Evolutionary conservation across 202 grass and related monocot species (phyloP), one percentile per base, ranked within the genome.

Genomic region (Panicum virgatum): DNA sequence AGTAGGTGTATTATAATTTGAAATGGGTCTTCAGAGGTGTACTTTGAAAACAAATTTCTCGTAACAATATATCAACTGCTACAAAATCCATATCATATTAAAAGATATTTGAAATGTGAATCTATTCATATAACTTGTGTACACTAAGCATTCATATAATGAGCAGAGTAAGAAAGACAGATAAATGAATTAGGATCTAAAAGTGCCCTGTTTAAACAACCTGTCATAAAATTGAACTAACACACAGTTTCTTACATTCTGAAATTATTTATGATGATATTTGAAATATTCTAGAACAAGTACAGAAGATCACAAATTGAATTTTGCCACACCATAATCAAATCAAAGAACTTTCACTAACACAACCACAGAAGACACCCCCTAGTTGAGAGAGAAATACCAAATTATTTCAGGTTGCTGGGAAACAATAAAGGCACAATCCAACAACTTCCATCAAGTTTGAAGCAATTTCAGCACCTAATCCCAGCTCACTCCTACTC

Each of bases 181-280:
- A 34, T 36, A 32, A 75, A 51, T 42, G 6, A 75, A 79, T 37
- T 29, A 44, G 22, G 12, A 80, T 36, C 34, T 30, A 40, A 9
- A 46, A 77, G 42, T 63, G 40, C 1, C 15, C 12, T 40, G 7
- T 48, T 37, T 37, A 77, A 42, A 72, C 32, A 72, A 50, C 30
- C 23, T 72, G 46, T 65, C 39, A 22, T 7, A 83, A 78, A n/a
- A 60, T 59, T n/a, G 73, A 82, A 50, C 18, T 23, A 76, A 57
- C 71, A 70, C 3, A 56, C n/a, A 46, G 12, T 23, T 14, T 64
- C 77, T 30, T 79, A 83, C 25, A 7, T 51, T 79, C 32, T 79
- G 6, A n/a, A 26, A 52, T 69, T 12, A 59, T 19, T 27, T 50
- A 52, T 38, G 39, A 36, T 37, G 20, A 70, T 30, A 72, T 5